phyloP scores from a whole-genome alignment of 1,139 yeast species.

The Suhomyces yuchorum region DNA sequence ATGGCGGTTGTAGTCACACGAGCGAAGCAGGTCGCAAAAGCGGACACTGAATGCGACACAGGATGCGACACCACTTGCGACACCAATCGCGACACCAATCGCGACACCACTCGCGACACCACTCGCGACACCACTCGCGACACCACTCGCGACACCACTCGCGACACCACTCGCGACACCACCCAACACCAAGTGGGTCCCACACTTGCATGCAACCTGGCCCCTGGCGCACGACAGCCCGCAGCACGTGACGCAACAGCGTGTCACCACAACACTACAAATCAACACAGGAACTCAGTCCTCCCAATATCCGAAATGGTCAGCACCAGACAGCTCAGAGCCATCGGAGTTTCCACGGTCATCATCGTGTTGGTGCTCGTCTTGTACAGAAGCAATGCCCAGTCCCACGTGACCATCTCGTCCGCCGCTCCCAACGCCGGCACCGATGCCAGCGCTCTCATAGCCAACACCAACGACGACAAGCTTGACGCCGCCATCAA shows the following conservation, averaged over 20 bases:
- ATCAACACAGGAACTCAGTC: neutral
- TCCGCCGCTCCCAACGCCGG: conserved; percentile 3
- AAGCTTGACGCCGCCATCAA: conserved; percentile 45
- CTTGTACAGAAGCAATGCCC: conserved; percentile 17
- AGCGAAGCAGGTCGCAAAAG: too few species aligned
- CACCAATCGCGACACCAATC: too few species aligned
- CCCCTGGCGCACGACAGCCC: too few species aligned
- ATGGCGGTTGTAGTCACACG: too few species aligned
- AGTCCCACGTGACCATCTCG: conserved; percentile 6
- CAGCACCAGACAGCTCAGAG: conserved; percentile 23
- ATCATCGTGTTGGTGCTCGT: conserved; percentile 19
- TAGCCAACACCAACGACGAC: conserved; percentile 40
- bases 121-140: too few species aligned
- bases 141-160: too few species aligned
- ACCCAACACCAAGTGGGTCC: too few species aligned
- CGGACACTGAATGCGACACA: too few species aligned
- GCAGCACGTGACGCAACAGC: neutral
- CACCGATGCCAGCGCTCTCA: conserved; percentile 21
- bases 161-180: too few species aligned
- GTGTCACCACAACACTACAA: neutral
- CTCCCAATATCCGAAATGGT: conserved; percentile 16
- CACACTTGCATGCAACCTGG: too few species aligned
- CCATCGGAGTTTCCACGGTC: conserved; percentile 21
- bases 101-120: too few species aligned
- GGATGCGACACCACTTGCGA: too few species aligned